phyloP scores from a whole-genome alignment of 306 rosid genomes.

The Dryas drummondii region DNA sequence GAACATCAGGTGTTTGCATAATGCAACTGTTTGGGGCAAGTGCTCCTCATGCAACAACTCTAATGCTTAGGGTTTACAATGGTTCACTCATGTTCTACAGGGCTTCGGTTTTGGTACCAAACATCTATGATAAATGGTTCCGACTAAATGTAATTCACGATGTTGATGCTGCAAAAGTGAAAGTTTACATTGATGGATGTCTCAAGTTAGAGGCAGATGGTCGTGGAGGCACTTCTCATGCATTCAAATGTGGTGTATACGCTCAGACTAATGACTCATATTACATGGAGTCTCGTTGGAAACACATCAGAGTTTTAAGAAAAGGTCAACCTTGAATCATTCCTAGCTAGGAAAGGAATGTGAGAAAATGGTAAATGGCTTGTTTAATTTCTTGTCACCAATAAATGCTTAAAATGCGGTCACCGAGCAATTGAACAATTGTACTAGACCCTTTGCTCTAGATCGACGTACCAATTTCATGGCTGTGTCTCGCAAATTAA shows the following conservation, averaged over 20 bases:
- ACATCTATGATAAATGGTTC: constrained; percentile 42
- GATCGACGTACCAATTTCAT: too few relatives aligned
- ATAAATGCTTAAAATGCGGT: too few relatives aligned
- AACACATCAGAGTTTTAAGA: constrained; percentile 8
- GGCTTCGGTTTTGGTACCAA: constrained; percentile 14
- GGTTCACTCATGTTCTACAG: constrained; percentile 39
- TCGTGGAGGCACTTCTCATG: constrained; percentile 30
- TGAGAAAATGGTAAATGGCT: background rate
- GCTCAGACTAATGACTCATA: constrained; percentile 18
- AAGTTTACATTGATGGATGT: constrained; percentile 38
- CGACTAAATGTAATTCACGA: constrained; percentile 48
- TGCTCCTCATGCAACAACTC: constrained; percentile 30
- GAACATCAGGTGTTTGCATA: constrained; percentile 39
- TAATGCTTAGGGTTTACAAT: constrained; percentile 39
- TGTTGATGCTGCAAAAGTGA: constrained; percentile 37
- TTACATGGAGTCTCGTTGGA: constrained; percentile 32
- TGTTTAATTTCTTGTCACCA: background rate
- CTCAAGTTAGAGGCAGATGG: constrained; percentile 23
- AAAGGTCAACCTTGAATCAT: background rate
- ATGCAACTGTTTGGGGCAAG: constrained; percentile 58
- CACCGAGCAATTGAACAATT: too few relatives aligned
- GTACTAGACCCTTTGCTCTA: too few relatives aligned
- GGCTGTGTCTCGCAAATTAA: too few relatives aligned
- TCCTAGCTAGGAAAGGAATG: background rate
- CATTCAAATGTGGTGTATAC: constrained; percentile 31